phyloP scores from a whole-genome alignment of 345 rosid species.

The Clausena lansium region DNA sequence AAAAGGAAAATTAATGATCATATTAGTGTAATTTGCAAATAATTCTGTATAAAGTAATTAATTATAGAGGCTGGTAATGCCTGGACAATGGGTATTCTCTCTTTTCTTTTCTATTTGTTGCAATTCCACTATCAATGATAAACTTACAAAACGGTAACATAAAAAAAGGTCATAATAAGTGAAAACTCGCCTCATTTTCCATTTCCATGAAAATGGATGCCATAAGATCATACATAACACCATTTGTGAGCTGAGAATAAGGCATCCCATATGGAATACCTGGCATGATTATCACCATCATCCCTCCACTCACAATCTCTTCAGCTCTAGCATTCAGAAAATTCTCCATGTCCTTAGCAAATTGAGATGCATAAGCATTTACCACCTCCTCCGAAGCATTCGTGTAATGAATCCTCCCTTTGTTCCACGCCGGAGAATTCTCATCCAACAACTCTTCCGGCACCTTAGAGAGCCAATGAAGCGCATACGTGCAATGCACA shows the following conservation, averaged over 20 bases:
- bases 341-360: slow-evolving; percentile 35
- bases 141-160: no score
- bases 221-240: slow-evolving; percentile 50
- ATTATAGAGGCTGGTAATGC: no score
- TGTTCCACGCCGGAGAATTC: slow-evolving; percentile 44
- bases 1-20: not conserved
- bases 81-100: no score
- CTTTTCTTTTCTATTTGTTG: no score
- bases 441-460: slow-evolving; percentile 37
- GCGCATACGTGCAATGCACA: slow-evolving; percentile 27
- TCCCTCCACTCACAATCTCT: slow-evolving; percentile 41
- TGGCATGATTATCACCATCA: slow-evolving; percentile 33
- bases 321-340: slow-evolving; percentile 39
- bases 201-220: slow-evolving; percentile 44
- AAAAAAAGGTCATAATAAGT: not conserved
- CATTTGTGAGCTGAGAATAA: slow-evolving; percentile 26
- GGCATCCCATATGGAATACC: slow-evolving; percentile 37
- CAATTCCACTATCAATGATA: no score
- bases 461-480: slow-evolving; percentile 46
- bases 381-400: slow-evolving; percentile 30
- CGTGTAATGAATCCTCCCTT: slow-evolving; percentile 39
- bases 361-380: slow-evolving; percentile 36
- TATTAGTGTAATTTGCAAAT: not conserved
- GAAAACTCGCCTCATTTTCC: slow-evolving; percentile 27
- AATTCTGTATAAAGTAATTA: no score